These are phyloP conservation scores for Pholiota conissans DNA, from an alignment of 768 basidiomycete genomes.

Conservation along the genomic window DNA sequence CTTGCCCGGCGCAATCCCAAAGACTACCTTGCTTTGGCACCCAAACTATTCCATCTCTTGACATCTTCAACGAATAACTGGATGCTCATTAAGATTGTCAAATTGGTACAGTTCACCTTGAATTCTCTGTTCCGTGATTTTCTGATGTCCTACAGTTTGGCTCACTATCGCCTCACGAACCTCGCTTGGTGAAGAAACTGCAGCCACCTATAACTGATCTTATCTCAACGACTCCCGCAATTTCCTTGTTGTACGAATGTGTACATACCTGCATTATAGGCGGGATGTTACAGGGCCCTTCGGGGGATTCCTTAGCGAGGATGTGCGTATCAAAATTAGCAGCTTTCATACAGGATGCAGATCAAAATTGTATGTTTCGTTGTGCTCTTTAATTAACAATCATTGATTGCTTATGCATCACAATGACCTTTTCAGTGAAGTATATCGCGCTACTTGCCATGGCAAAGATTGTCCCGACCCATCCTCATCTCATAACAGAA, in stretches of 20 bases:
- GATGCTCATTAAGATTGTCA: constrained; percentile 99
- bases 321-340: constrained; percentile 94
- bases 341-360: constrained; percentile 85
- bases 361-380: constrained; percentile 84
- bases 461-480: constrained; percentile 92
- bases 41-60: constrained; percentile 88
- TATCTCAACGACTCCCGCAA: constrained; percentile 93
- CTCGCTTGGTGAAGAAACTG: constrained; percentile 91
- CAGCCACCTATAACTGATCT: constrained; percentile 93
- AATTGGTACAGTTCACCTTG: constrained; percentile 58
- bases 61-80: constrained; percentile 97
- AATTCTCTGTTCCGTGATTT: background rate
- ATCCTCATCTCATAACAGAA: constrained; percentile 86
- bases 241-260: constrained; percentile 96
- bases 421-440: constrained; percentile 65
- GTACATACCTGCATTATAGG: constrained; percentile 98
- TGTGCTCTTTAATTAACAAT: background rate
- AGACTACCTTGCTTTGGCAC: constrained; percentile 85
- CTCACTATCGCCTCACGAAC: constrained; percentile 86
- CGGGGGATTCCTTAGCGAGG: constrained; percentile 77
- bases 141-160: constrained; percentile 67
- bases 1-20: constrained; percentile 77
- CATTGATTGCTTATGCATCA: constrained; percentile 1
- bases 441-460: constrained; percentile 95
- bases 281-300: constrained; percentile 84